phyloP scores from a whole-genome alignment of 306 rosid species.

The Sesbania bispinosa region DNA sequence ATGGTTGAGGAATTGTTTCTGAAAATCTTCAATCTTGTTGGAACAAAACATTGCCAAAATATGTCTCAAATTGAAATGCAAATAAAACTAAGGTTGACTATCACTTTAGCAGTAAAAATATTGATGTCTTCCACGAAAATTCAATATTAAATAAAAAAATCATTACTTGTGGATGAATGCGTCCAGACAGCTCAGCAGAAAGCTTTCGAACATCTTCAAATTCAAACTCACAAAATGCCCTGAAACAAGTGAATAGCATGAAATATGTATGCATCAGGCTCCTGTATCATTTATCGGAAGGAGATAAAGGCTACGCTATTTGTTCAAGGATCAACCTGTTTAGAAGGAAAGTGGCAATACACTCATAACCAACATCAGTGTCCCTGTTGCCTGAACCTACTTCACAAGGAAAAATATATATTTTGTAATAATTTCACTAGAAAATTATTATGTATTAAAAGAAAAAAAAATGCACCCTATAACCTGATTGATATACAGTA shows the following conservation, averaged over 20 bases:
- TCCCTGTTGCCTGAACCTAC: constrained; percentile 37
- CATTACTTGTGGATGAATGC: constrained; percentile 84
- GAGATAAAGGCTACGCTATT: background rate
- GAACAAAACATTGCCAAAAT: background rate
- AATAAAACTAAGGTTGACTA: background rate
- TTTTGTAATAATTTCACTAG: constrained; percentile 1
- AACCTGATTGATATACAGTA: background rate
- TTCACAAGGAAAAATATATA: constrained; percentile 8
- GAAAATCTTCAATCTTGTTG: constrained; percentile 9
- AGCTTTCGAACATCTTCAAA: constrained; percentile 84
- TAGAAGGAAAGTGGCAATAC: constrained; percentile 57
- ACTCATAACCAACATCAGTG: constrained; percentile 38
- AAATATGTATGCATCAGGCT: constrained; percentile 16
- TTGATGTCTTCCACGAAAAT: constrained; percentile 6
- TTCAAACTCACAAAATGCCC: constrained; percentile 72
- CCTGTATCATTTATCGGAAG: constrained; percentile 20
- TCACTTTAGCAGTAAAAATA: background rate
- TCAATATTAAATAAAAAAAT: background rate
- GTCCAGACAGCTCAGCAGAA: constrained; percentile 94
- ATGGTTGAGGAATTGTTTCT: constrained; percentile 6
- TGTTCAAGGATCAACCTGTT: constrained; percentile 45
- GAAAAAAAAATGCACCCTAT: background rate
- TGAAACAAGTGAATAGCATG: constrained; percentile 24
- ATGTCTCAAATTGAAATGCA: constrained; percentile 12
- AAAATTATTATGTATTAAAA: constrained; percentile 2